phyloP scores from a whole-genome alignment of 805 yeast species.

The Nadsonia fulvescens region DNA sequence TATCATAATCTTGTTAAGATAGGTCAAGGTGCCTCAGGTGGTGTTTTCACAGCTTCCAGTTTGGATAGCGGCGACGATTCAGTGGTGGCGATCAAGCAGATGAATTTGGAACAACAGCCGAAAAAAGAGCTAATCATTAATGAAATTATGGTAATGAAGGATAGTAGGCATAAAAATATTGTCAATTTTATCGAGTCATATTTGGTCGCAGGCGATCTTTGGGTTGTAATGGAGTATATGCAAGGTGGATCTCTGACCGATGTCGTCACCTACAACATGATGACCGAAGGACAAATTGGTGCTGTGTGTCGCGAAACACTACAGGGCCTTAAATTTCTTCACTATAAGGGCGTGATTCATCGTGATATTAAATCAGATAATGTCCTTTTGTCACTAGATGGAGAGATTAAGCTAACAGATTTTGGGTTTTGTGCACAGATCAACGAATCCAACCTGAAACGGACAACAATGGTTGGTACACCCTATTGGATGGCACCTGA shows the following conservation, averaged over 20 bases:
- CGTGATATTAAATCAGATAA: constrained; percentile 94
- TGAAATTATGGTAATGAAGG: constrained; percentile 93
- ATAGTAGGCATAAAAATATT: constrained; percentile 82
- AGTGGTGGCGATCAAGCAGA: constrained; percentile 90
- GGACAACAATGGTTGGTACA: constrained; percentile 98
- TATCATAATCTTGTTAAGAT: constrained; percentile 36
- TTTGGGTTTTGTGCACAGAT: constrained; percentile 93
- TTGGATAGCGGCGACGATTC: constrained; percentile 30
- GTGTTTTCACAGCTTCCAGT: constrained; percentile 68
- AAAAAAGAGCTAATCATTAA: constrained; percentile 88
- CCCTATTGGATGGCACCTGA: constrained; percentile 99
- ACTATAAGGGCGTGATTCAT: constrained; percentile 83
- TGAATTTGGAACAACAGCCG: constrained; percentile 82
- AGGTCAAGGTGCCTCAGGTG: constrained; percentile 97
- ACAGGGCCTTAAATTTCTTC: constrained; percentile 72
- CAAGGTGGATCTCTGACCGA: constrained; percentile 96
- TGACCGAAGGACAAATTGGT: constrained; percentile 90
- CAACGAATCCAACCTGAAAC: constrained; percentile 44
- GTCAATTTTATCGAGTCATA: constrained; percentile 90
- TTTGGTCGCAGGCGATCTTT: constrained; percentile 58
- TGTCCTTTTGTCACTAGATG: constrained; percentile 61
- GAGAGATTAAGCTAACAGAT: constrained; percentile 87
- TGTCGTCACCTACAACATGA: constrained; percentile 73
- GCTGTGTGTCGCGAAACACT: constrained; percentile 87
- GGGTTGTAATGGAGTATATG: constrained; percentile 99